These are phyloP conservation scores for Cicer judaicum DNA, from an alignment of 306 rosid genomes.

Conservation along the genomic window DNA sequence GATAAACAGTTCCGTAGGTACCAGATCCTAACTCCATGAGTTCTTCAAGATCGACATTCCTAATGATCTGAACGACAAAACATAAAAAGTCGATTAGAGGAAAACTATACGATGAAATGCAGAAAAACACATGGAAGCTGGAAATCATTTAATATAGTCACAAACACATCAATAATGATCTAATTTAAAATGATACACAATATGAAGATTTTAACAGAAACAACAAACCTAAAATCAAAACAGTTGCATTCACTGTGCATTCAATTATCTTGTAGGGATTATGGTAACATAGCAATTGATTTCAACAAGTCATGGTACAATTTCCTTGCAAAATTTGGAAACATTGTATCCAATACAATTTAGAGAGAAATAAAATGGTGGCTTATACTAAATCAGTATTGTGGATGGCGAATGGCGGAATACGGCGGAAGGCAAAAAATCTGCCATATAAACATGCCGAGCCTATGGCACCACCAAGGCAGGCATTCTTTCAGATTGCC, in stretches of 20 bases:
- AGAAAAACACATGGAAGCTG: no score
- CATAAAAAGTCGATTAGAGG: slow-evolving; percentile 27
- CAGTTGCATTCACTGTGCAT: not conserved
- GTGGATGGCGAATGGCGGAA: no score
- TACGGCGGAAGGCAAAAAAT: no score
- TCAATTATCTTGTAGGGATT: slow-evolving; percentile 10
- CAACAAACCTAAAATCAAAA: no score
- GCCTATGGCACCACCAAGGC: no score
- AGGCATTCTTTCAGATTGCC: no score
- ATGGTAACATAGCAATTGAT: slow-evolving; percentile 14
- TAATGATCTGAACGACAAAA: slow-evolving; percentile 65
- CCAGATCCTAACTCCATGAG: slow-evolving; percentile 90
- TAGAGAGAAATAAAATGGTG: slow-evolving; percentile 5
- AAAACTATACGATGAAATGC: no score
- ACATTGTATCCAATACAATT: not conserved
- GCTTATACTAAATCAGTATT: not conserved
- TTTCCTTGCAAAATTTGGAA: slow-evolving; percentile 29
- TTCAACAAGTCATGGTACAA: slow-evolving; percentile 21
- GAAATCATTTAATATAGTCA: no score
- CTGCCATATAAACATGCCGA: no score
- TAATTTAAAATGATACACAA: no score
- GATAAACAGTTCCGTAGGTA: slow-evolving; percentile 95
- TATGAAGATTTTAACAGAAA: no score
- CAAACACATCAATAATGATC: no score
- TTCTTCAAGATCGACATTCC: slow-evolving; percentile 83